Percentiles rank a stretch among this genome's conserved stretches.
These are phyloP conservation scores for Colletotrichum gloeosporioides DNA, from an alignment of 2,329 filamentous ascomycete genomes.

Conservation along the genomic window DNA sequence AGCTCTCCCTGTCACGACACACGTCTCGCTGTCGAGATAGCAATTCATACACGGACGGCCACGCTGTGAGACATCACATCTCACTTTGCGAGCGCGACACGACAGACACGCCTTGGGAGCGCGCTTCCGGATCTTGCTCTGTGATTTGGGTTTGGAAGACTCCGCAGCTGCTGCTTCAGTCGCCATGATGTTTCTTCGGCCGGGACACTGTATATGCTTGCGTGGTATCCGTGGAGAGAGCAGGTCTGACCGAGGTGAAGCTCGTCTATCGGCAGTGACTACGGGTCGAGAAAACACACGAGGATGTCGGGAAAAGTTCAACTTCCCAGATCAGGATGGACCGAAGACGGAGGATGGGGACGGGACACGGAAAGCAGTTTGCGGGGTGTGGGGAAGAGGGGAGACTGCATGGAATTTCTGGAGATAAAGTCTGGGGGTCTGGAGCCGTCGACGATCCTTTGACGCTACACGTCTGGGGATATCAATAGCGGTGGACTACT, in stretches of 20 bases:
- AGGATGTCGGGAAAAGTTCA: background rate
- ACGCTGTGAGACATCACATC: conserved; percentile 55
- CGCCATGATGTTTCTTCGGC: conserved; percentile 5
- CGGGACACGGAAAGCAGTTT: conserved; percentile 13
- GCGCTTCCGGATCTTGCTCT: conserved; percentile 46
- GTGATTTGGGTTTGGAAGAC: conserved; percentile 32
- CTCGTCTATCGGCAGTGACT: background rate
- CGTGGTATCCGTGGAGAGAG: background rate
- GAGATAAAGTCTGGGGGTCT: conserved; percentile 3
- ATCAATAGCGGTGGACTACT: background rate
- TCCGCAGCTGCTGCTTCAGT: conserved; percentile 26
- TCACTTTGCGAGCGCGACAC: conserved; percentile 56
- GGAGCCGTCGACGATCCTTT: conserved; percentile 15
- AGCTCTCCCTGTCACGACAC: conserved; percentile 44
- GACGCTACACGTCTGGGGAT: conserved; percentile 4
- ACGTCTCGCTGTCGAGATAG: conserved; percentile 53
- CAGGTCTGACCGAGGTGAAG: conserved; percentile 7
- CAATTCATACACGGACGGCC: conserved; percentile 58
- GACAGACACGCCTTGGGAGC: conserved; percentile 56
- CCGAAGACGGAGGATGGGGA: conserved; percentile 7
- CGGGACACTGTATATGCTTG: background rate
- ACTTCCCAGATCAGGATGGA: conserved; percentile 1
- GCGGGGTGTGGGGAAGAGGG: conserved; percentile 29
- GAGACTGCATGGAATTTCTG: background rate
- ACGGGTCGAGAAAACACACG: conserved; percentile 6